phyloP scores from a whole-genome alignment of 2,329 filamentous ascomycete genomes.

The Diaporthe ampelina region DNA sequence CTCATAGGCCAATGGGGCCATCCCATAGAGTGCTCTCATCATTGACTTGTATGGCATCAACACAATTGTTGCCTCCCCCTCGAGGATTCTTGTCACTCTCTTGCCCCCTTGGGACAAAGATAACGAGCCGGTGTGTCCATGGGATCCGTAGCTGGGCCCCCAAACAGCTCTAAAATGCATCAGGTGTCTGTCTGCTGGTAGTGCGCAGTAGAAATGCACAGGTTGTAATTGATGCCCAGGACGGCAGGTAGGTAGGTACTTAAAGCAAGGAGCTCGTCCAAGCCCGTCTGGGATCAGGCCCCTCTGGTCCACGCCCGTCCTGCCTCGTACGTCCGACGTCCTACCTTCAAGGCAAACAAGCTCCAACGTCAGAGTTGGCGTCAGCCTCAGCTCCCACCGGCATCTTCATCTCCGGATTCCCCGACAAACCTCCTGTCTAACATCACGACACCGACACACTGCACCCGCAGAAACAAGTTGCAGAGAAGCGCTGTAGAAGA shows the following conservation, averaged over 20 bases:
- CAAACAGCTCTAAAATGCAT: neutral
- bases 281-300: slow-evolving; percentile 25
- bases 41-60: slow-evolving; percentile 37
- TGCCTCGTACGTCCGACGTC: neutral
- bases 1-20: slow-evolving; percentile 33
- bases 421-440: neutral
- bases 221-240: neutral
- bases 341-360: neutral
- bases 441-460: neutral
- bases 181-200: slow-evolving; percentile 10
- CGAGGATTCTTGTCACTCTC: neutral
- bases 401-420: neutral
- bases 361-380: slow-evolving; percentile 5
- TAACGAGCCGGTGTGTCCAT: neutral
- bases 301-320: neutral
- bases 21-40: slow-evolving; percentile 34
- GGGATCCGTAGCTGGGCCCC: neutral
- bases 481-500: neutral
- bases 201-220: neutral
- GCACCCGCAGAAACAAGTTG: neutral
- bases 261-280: neutral
- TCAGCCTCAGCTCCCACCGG: slow-evolving; percentile 2
- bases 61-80: slow-evolving; percentile 42
- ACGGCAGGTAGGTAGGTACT: neutral
- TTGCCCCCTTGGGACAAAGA: slow-evolving; percentile 32